Conservation (phyloP, 225 moss, liverwort and hornwort species). For the Pleurozium schreberi region DNA sequence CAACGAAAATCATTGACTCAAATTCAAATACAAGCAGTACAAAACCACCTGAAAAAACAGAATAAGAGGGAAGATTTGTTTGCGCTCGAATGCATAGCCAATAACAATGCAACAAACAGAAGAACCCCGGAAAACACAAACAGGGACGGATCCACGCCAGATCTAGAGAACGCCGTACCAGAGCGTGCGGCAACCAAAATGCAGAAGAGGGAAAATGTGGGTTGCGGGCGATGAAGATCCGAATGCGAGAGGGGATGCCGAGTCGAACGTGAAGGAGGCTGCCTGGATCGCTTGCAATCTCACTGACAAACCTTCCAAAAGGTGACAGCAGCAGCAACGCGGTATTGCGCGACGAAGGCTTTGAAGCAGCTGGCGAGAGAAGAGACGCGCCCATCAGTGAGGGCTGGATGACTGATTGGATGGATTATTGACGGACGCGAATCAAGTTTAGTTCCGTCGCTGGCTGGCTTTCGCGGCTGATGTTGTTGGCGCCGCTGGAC, state of each 20-base stretch:
- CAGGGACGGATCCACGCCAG: slow-evolving; percentile 7
- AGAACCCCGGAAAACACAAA: background rate
- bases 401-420: slow-evolving; percentile 3
- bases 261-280: background rate
- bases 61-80: background rate
- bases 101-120: background rate
- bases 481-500: background rate
- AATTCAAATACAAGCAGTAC: background rate
- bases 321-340: background rate
- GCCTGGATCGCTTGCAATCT: background rate
- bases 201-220: background rate
- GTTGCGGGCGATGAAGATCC: background rate
- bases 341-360: background rate
- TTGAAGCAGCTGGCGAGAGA: background rate
- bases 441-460: background rate
- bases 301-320: background rate
- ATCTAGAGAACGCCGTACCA: background rate
- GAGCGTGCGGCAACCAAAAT: background rate
- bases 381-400: background rate
- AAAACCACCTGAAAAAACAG: background rate
- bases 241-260: background rate
- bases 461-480: background rate
- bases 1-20: background rate
- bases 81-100: background rate
- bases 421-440: background rate